A percentile compares a stretch with the other conserved stretches of the same genome.
phyloP scores from a whole-genome alignment of 257 asterid genomes.

The Galeopsis tetrahit region DNA sequence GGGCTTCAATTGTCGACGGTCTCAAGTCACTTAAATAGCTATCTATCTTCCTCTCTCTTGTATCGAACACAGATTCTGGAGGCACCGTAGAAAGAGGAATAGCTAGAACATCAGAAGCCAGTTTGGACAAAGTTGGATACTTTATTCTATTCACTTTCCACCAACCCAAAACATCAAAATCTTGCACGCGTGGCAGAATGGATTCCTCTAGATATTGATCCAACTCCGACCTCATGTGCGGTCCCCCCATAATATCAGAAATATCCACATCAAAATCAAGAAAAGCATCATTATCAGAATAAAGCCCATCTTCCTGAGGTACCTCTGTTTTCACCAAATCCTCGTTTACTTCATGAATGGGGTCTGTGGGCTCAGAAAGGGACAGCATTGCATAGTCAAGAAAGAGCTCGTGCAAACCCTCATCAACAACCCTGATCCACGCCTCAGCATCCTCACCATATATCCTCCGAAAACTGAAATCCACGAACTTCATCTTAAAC shows the following conservation, averaged over 20 bases:
- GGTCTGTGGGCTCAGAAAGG: slow-evolving; percentile 41
- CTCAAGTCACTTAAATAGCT: slow-evolving; percentile 50
- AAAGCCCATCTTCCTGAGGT: slow-evolving; percentile 42
- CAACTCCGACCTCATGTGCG: slow-evolving; percentile 58
- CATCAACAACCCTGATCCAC: slow-evolving; percentile 52
- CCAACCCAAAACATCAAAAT: slow-evolving; percentile 87
- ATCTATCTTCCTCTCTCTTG: slow-evolving; percentile 51
- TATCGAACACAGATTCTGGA: slow-evolving; percentile 61
- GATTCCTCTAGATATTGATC: slow-evolving; percentile 68
- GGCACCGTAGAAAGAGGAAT: slow-evolving; percentile 68
- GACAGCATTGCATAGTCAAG: slow-evolving; percentile 49
- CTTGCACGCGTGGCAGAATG: slow-evolving; percentile 64
- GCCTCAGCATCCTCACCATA: slow-evolving; percentile 50
- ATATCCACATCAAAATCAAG: slow-evolving; percentile 58
- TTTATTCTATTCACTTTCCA: slow-evolving; percentile 60
- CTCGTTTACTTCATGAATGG: slow-evolving; percentile 43
- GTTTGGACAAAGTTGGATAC: slow-evolving; percentile 68
- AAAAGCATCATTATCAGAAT: slow-evolving; percentile 45
- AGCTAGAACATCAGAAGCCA: slow-evolving; percentile 79
- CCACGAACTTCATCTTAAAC: slow-evolving; percentile 66
- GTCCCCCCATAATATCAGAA: slow-evolving; percentile 50
- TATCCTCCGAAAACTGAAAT: slow-evolving; percentile 53
- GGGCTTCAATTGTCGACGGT: slow-evolving; percentile 59
- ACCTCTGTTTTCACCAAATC: slow-evolving; percentile 40
- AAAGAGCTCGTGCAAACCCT: slow-evolving; percentile 57